A percentile compares a stretch with the other conserved stretches of the same genome.
These are phyloP conservation scores for Plasmodium ovale DNA, from an alignment of 169 alveolate species.

Conservation along the genomic window DNA sequence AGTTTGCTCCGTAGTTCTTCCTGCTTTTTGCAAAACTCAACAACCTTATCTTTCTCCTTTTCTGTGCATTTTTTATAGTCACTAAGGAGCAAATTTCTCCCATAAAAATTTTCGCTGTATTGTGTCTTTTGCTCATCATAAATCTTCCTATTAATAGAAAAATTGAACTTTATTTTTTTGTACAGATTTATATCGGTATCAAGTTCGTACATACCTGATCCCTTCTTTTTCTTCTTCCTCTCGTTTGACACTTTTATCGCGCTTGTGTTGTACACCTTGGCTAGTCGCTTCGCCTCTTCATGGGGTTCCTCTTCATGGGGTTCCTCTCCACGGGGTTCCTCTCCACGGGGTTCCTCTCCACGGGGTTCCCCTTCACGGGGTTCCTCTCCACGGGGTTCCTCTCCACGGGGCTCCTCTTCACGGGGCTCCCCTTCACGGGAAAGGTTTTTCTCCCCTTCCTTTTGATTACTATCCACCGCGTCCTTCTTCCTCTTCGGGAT, in stretches of 20 bases:
- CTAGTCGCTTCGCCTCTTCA: neutral
- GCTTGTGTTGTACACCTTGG: conserved; percentile 28
- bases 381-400: neutral
- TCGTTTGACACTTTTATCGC: conserved; percentile 12
- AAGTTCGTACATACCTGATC: neutral
- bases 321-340: neutral
- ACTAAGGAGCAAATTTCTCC: conserved; percentile 10
- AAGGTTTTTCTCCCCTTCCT: neutral
- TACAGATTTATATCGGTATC: conserved; percentile 36
- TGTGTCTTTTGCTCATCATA: conserved; percentile 54
- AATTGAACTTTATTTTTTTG: conserved; percentile 68
- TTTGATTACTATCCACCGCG: no score
- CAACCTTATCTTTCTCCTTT: conserved; percentile 34
- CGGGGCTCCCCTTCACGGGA: neutral
- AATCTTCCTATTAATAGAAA: conserved; percentile 46
- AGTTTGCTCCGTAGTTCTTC: conserved; percentile 29
- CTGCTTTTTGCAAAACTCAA: conserved; percentile 50
- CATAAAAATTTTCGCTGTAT: conserved; percentile 32
- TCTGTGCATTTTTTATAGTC: conserved; percentile 40
- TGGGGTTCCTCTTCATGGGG: neutral
- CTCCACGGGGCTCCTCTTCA: neutral
- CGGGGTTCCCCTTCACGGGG: no score
- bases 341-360: neutral
- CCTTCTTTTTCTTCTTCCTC: conserved; percentile 23
- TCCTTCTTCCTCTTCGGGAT: neutral